A percentile compares a stretch with the other conserved stretches of the same genome.
Conservation (phyloP, 2,329 filamentous ascomycete genomes). For the Coleophoma cylindrospora region DNA sequence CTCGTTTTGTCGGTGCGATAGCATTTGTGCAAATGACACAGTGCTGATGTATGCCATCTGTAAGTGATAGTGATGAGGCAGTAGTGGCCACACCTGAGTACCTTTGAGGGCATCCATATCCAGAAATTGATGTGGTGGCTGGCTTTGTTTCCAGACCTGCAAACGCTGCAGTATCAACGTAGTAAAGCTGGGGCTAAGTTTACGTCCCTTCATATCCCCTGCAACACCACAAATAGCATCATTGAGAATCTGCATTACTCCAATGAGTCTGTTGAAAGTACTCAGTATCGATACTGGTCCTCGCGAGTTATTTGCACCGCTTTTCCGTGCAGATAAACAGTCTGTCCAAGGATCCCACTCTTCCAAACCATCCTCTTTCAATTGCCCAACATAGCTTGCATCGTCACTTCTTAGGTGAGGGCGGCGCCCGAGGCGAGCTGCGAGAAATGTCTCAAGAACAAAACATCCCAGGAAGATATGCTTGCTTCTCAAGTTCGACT, state of each 20-base stretch:
- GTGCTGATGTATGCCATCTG: slow-evolving; percentile 23
- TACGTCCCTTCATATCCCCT: slow-evolving; percentile 4
- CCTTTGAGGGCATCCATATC: slow-evolving; percentile 13
- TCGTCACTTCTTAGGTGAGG: slow-evolving; percentile 45
- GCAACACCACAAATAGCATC: slow-evolving; percentile 17
- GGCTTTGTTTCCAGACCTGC: slow-evolving; percentile 17
- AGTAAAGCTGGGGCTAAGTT: slow-evolving; percentile 10
- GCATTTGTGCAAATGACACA: slow-evolving; percentile 18
- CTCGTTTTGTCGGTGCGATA: slow-evolving; percentile 11
- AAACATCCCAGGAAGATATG: slow-evolving; percentile 53
- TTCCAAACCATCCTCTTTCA: slow-evolving; percentile 63
- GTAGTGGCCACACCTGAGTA: slow-evolving; percentile 13
- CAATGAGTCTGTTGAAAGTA: slow-evolving; percentile 26
- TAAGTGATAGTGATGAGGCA: slow-evolving; percentile 26
- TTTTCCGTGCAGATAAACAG: slow-evolving; percentile 32
- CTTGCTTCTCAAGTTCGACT: slow-evolving; percentile 25
- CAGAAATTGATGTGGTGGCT: slow-evolving; percentile 17
- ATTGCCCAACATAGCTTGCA: slow-evolving; percentile 36
- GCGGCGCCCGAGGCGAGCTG: slow-evolving; percentile 42
- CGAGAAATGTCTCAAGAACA: slow-evolving; percentile 55
- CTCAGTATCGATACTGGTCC: slow-evolving; percentile 27
- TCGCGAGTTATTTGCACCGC: slow-evolving; percentile 13
- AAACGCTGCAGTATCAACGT: slow-evolving; percentile 19
- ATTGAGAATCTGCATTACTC: slow-evolving; percentile 23
- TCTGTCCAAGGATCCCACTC: slow-evolving; percentile 72